These are phyloP conservation scores for Penicillium tannophilum DNA, from an alignment of 495 filamentous ascomycete genomes.

Conservation along the genomic window DNA sequence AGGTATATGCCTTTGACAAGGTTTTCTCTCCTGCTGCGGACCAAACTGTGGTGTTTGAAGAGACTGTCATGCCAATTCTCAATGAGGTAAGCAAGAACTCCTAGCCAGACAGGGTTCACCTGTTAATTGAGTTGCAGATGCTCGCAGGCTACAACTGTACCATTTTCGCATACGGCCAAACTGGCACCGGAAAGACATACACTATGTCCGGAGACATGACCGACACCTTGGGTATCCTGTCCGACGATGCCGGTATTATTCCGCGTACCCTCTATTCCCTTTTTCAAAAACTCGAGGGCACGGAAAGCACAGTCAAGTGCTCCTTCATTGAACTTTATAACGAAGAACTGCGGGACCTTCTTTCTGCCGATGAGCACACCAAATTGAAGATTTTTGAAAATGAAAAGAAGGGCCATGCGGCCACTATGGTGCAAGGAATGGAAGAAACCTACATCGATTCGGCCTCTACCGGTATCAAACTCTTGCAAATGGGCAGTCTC, in stretches of 20 bases:
- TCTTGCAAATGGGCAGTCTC: slow-evolving; percentile 87
- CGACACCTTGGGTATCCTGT: slow-evolving; percentile 78
- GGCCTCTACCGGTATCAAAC: slow-evolving; percentile 79
- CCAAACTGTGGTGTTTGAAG: slow-evolving; percentile 88
- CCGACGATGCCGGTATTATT: slow-evolving; percentile 92
- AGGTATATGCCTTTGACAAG: slow-evolving; percentile 94
- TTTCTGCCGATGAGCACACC: slow-evolving; percentile 73
- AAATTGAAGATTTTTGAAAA: slow-evolving; percentile 98
- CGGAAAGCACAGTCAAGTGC: slow-evolving; percentile 90
- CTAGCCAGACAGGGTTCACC: background rate
- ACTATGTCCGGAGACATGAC: slow-evolving; percentile 99
- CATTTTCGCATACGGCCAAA: slow-evolving; percentile 98
- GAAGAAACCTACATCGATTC: slow-evolving; percentile 90
- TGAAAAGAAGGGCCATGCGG: slow-evolving; percentile 76
- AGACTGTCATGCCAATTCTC: slow-evolving; percentile 87
- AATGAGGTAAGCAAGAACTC: slow-evolving; percentile 69
- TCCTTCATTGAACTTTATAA: slow-evolving; percentile 99
- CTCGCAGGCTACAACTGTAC: slow-evolving; percentile 97
- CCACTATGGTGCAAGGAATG: slow-evolving; percentile 92
- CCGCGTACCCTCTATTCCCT: slow-evolving; percentile 84
- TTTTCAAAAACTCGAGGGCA: slow-evolving; percentile 82
- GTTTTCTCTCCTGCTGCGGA: slow-evolving; percentile 96
- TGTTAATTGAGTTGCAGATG: slow-evolving; percentile 59
- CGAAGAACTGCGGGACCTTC: slow-evolving; percentile 88
- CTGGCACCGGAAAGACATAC: slow-evolving; percentile 97